These are phyloP conservation scores for Xanthoconium stramineum DNA, from an alignment of 768 basidiomycete genomes.

Conservation along the genomic window DNA sequence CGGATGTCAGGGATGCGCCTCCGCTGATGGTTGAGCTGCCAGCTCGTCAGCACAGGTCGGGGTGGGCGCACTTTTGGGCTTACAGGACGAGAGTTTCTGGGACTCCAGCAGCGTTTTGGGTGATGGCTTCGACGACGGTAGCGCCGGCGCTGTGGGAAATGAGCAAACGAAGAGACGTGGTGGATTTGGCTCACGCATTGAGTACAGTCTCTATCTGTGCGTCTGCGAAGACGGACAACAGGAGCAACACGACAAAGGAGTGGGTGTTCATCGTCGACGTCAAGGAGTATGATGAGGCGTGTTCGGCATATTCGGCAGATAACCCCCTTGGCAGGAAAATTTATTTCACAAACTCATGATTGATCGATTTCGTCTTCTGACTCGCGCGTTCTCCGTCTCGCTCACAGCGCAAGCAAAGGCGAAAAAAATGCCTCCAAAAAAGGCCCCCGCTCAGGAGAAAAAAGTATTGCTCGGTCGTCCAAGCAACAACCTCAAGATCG, in stretches of 20 bases:
- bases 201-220: conserved; percentile 49
- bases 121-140: conserved; percentile 49
- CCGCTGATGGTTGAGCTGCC: conserved; percentile 13
- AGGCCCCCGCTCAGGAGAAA: conserved; percentile 73
- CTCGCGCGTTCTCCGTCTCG: conserved; percentile 38
- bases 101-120: conserved; percentile 37
- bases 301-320: conserved; percentile 23
- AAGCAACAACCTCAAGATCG: conserved; percentile 96
- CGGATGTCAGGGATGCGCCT: background rate
- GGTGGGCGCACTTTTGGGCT: conserved; percentile 8
- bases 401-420: conserved; percentile 38
- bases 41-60: conserved; percentile 5
- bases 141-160: conserved; percentile 40
- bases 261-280: conserved; percentile 22
- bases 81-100: conserved; percentile 45
- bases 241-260: conserved; percentile 13
- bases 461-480: conserved; percentile 87
- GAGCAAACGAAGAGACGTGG: conserved; percentile 7
- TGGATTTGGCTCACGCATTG: conserved; percentile 43
- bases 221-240: conserved; percentile 19
- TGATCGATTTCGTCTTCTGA: conserved; percentile 30
- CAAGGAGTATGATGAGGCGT: background rate
- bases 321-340: conserved; percentile 1
- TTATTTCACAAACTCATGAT: conserved; percentile 12
- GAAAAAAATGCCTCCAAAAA: conserved; percentile 89